phyloP scores from a whole-genome alignment of 805 yeast species.

The Wickerhamiella qilinensis region DNA sequence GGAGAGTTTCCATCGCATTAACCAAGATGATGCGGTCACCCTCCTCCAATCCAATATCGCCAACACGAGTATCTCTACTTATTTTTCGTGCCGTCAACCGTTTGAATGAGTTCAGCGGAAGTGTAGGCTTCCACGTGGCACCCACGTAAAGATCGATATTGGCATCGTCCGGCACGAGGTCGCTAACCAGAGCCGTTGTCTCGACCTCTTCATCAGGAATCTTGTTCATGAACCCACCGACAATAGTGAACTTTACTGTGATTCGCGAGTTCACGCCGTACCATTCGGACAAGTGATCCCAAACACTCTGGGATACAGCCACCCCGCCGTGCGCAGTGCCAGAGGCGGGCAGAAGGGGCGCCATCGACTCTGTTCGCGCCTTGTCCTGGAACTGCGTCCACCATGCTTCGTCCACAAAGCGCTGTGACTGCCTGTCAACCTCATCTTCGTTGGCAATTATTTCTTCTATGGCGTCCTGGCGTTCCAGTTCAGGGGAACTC shows the following conservation, averaged over 20 bases:
- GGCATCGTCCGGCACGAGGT: neutral
- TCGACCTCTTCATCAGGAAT: neutral
- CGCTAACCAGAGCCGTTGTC: neutral
- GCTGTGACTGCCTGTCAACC: neutral
- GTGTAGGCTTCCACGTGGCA: neutral
- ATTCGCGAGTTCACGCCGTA: constrained; percentile 5
- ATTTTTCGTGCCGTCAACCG: neutral
- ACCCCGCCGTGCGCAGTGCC: neutral
- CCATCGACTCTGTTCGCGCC: neutral
- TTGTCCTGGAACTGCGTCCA: neutral
- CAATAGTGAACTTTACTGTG: constrained; percentile 3
- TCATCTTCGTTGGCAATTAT: neutral
- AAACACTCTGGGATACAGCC: neutral
- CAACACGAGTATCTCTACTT: neutral
- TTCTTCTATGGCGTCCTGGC: neutral
- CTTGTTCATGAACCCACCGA: neutral
- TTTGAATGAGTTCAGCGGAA: neutral
- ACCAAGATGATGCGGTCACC: constrained; percentile 7
- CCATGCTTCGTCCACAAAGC: neutral
- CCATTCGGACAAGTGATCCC: constrained; percentile 4
- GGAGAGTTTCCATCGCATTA: neutral
- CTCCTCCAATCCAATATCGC: constrained; percentile 3
- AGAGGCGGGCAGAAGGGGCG: neutral
- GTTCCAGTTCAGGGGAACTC: neutral
- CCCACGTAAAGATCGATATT: constrained; percentile 2